Base-by-base conservation (phyloP, 164 flowering plant species). In the Kingdonia uniflora region DNA sequence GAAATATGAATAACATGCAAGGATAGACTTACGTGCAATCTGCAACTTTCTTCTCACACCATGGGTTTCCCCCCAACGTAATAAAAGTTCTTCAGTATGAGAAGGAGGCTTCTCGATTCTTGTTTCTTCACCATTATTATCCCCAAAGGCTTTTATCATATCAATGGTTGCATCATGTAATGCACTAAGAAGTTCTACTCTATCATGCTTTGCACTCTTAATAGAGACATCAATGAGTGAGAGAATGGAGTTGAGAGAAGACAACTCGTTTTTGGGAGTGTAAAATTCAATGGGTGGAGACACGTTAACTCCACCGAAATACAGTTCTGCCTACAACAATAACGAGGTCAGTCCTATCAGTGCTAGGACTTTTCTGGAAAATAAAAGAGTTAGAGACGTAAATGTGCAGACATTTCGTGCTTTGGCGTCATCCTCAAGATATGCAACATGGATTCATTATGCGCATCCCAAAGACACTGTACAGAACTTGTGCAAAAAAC, bases 221-320 rank as follows among this genome's bases (percentile, higher is more conserved):
- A 71, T 45, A 42, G 61, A 63, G 29, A 7, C 54, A 60, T 74
- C 68, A 54, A 78, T 57, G 44, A 65, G 68, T 2, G 73, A 66
- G 19, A 81, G 70, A 37, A 87, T 57, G 19, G 73, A 75, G 61
- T 84, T 74, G 43, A 87, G 82, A 59, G 96, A 81, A 52, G 75
- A 79, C 66, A 85, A 57, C 70, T 87, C 98, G 73, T 87, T 92
- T 69, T 76, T 79, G 19, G 76, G 65, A 66, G 84, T 80, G 67
- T 67, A 76, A 25, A 61, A 67, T 2, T 75, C 77, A 20, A 52
- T 40, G 8, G 60, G 47, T 29, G 62, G 55, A 62, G 21, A 22
- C 4, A 33, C 68, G 59, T 74, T 72, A 54, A 52, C 69, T 29
- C 69, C 76, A 51, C 54, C 72, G 73, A 91, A 91, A 67, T 91